Percentiles rank a stretch among this genome's conserved stretches.
These are phyloP conservation scores for Mycena haematopus DNA, from an alignment of 768 basidiomycete species.

Conservation along the genomic window DNA sequence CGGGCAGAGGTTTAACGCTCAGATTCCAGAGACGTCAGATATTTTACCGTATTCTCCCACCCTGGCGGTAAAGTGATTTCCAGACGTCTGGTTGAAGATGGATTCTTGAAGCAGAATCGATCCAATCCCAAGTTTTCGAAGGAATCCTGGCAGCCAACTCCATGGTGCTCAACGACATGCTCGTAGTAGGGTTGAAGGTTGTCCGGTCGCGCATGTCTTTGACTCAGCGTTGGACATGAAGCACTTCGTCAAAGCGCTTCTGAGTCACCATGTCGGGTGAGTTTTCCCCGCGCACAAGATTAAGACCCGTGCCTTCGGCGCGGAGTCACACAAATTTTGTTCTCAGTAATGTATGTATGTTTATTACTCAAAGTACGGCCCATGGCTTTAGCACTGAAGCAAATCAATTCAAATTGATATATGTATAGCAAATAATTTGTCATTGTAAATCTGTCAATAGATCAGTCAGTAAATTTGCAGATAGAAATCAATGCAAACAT, in stretches of 20 bases:
- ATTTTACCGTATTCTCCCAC: background rate
- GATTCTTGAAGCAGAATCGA: slow-evolving; percentile 29
- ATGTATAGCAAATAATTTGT: no score
- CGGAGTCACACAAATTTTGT: no score
- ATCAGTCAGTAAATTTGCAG: no score
- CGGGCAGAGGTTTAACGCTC: slow-evolving; percentile 27
- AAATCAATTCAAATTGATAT: no score
- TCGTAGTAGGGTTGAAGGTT: slow-evolving; percentile 28
- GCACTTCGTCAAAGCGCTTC: slow-evolving; percentile 30
- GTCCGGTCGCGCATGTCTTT: slow-evolving; percentile 27
- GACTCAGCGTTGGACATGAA: slow-evolving; percentile 27
- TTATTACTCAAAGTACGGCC: no score
- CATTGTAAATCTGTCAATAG: no score
- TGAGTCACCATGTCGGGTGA: slow-evolving; percentile 28
- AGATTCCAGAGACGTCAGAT: slow-evolving; percentile 19
- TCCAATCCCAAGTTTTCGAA: slow-evolving; percentile 29
- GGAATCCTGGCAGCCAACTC: slow-evolving; percentile 30
- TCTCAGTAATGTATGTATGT: no score
- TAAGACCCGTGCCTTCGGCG: no score
- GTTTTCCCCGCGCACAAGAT: background rate
- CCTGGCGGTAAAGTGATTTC: slow-evolving; percentile 20
- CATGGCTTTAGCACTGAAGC: no score
- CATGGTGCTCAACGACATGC: slow-evolving; percentile 30
- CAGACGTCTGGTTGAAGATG: slow-evolving; percentile 38
- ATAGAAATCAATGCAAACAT: no score